A percentile compares a stretch with the other conserved stretches of the same genome.
Evolutionary conservation across 495 filamentous ascomycete genomes (phyloP).

Genomic region (Neurospora sp.): DNA sequence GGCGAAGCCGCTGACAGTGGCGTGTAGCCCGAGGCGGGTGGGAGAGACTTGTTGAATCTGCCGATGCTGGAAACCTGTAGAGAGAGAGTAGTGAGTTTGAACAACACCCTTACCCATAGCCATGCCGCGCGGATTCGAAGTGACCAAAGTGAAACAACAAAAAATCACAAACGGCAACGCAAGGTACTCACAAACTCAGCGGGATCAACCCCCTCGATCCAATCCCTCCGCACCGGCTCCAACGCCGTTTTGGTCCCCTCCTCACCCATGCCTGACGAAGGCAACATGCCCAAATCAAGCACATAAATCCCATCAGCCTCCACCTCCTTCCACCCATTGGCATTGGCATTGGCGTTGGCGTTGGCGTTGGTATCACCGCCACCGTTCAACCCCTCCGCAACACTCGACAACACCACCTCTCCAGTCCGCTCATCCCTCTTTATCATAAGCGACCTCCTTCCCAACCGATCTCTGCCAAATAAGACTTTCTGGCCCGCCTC

Average conservation of each 20-base stretch:
- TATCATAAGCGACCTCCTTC: conserved; percentile 69
- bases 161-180: neutral
- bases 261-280: too few relatives aligned
- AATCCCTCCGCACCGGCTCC: conserved; percentile 8
- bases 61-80: conserved; percentile 49
- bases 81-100: conserved; percentile 30
- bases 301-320: conserved; percentile 69
- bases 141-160: neutral
- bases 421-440: conserved; percentile 31
- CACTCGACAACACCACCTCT: conserved; percentile 61
- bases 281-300: conserved; percentile 36
- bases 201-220: conserved; percentile 9
- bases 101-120: conserved; percentile 6
- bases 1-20: conserved; percentile 37
- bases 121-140: neutral
- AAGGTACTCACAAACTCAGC: conserved; percentile 32
- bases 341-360: neutral
- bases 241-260: neutral
- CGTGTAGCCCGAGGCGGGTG: conserved; percentile 18
- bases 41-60: conserved; percentile 48
- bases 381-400: conserved; percentile 43
- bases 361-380: neutral
- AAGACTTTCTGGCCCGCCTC: conserved; percentile 47
- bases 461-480: conserved; percentile 79
- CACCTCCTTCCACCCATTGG: conserved; percentile 63